A percentile compares a stretch with the other conserved stretches of the same genome.
phyloP scores from a whole-genome alignment of 371 early-diverging fungal genomes.

The Coemansia sp. region DNA sequence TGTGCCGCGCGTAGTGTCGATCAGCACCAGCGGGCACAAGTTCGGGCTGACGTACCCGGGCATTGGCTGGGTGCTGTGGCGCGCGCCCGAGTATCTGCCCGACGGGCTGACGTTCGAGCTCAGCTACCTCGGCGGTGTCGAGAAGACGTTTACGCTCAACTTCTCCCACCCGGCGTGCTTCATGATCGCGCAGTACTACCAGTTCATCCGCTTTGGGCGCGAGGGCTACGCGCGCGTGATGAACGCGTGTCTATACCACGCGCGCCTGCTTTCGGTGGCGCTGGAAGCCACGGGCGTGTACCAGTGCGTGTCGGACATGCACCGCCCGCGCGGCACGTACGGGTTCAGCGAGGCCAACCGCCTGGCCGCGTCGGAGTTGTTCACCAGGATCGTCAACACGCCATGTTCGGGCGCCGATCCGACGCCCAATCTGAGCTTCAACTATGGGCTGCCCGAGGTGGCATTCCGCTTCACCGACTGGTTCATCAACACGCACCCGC shows the following conservation, averaged over 20 bases:
- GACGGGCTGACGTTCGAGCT: slow-evolving; percentile 69
- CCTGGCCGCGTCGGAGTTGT: slow-evolving; percentile 27
- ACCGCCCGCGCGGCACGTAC: slow-evolving; percentile 52
- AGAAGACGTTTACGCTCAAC: slow-evolving; percentile 69
- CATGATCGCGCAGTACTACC: slow-evolving; percentile 74
- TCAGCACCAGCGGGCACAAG: slow-evolving; percentile 76
- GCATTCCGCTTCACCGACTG: slow-evolving; percentile 62
- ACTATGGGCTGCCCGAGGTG: slow-evolving; percentile 64
- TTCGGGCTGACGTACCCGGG: slow-evolving; percentile 74
- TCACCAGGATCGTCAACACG: background rate
- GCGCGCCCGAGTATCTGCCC: slow-evolving; percentile 58
- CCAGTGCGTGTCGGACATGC: slow-evolving; percentile 60
- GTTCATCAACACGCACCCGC: slow-evolving; percentile 51
- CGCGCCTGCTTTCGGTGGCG: slow-evolving; percentile 57
- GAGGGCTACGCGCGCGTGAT: slow-evolving; percentile 64
- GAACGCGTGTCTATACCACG: slow-evolving; percentile 55
- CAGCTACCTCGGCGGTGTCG: slow-evolving; percentile 64
- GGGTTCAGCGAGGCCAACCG: slow-evolving; percentile 38
- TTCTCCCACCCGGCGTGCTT: slow-evolving; percentile 68
- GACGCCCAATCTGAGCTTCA: slow-evolving; percentile 21
- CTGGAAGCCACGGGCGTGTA: slow-evolving; percentile 62
- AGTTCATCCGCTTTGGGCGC: slow-evolving; percentile 67
- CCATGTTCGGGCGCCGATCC: slow-evolving; percentile 22
- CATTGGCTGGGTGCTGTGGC: slow-evolving; percentile 74
- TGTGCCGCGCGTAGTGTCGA: slow-evolving; percentile 64